These are phyloP conservation scores for Neurospora tetraspora DNA, from an alignment of 495 filamentous ascomycete species.

Conservation along the genomic window DNA sequence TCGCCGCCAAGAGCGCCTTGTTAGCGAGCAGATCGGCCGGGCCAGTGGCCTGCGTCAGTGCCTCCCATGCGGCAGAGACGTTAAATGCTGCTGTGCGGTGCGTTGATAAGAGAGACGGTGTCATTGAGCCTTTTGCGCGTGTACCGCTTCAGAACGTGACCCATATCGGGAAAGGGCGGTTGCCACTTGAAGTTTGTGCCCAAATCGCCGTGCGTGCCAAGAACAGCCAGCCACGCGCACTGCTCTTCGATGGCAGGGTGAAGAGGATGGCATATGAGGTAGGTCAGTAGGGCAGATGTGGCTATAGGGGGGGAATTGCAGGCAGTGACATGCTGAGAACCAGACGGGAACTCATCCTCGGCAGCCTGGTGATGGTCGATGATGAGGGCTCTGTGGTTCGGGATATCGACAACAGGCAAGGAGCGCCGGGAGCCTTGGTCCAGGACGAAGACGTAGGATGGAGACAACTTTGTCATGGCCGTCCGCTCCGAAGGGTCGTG, in stretches of 20 bases:
- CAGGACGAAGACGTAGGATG: constrained; percentile 46
- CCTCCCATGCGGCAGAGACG: constrained; percentile 44
- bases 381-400: constrained; percentile 31
- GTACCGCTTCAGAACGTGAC: constrained; percentile 41
- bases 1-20: constrained; percentile 31
- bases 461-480: constrained; percentile 32
- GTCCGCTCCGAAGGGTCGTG: constrained; percentile 36
- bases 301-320: constrained; percentile 48
- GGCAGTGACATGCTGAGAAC: constrained; percentile 39
- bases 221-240: constrained; percentile 44
- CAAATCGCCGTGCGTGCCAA: constrained; percentile 52
- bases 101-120: constrained; percentile 47
- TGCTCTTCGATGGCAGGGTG: constrained; percentile 30
- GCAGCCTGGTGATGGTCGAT: constrained; percentile 49
- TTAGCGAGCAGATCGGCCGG: constrained; percentile 39
- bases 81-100: constrained; percentile 47
- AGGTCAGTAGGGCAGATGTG: constrained; percentile 46
- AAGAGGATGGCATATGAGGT: constrained; percentile 42
- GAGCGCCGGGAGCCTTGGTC: constrained; percentile 47
- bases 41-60: constrained; percentile 25
- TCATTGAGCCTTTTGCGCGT: constrained; percentile 47
- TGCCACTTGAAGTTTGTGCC: constrained; percentile 48
- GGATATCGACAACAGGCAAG: constrained; percentile 33
- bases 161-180: constrained; percentile 49
- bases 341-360: constrained; percentile 41